Evolutionary conservation across 1,284 basidiomycete species (phyloP).

Genomic region (Coniferiporia sulphurascens): DNA sequence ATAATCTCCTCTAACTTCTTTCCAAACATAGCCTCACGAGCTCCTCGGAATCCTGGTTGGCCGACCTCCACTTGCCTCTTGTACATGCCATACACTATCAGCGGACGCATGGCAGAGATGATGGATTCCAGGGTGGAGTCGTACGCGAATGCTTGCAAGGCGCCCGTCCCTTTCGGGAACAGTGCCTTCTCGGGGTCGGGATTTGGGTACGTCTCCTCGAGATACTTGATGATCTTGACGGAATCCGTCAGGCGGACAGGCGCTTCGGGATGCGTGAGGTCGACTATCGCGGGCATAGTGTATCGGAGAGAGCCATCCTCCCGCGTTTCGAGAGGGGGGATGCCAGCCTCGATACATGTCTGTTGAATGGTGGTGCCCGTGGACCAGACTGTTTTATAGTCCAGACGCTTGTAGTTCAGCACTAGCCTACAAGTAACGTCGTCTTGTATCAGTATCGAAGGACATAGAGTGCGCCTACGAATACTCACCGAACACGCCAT

Average conservation of each 20-base stretch:
- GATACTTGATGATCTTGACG: conserved; percentile 3
- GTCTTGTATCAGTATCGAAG: neutral
- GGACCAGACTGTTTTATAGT: neutral
- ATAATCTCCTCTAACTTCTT: conserved; percentile 2
- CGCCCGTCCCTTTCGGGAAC: conserved; percentile 1
- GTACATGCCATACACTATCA: neutral
- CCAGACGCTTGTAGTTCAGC: neutral
- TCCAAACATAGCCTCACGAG: neutral
- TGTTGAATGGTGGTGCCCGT: neutral
- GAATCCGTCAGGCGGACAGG: conserved; percentile 8
- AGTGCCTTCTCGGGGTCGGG: neutral
- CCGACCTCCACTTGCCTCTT: neutral
- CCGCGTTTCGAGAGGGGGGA: neutral
- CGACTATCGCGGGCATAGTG: neutral
- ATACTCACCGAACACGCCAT: conserved; percentile 6
- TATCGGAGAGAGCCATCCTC: neutral
- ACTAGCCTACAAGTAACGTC: neutral
- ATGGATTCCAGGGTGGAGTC: neutral
- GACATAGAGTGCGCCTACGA: neutral
- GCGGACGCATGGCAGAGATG: neutral
- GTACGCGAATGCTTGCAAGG: conserved; percentile 2
- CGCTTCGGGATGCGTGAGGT: neutral
- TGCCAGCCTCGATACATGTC: neutral
- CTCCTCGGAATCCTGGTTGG: neutral
- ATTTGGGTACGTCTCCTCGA: conserved; percentile 6